Evolutionary conservation across 2,329 filamentous ascomycete genomes (phyloP).

Genomic region (Chaetomiaceae sp.): DNA sequence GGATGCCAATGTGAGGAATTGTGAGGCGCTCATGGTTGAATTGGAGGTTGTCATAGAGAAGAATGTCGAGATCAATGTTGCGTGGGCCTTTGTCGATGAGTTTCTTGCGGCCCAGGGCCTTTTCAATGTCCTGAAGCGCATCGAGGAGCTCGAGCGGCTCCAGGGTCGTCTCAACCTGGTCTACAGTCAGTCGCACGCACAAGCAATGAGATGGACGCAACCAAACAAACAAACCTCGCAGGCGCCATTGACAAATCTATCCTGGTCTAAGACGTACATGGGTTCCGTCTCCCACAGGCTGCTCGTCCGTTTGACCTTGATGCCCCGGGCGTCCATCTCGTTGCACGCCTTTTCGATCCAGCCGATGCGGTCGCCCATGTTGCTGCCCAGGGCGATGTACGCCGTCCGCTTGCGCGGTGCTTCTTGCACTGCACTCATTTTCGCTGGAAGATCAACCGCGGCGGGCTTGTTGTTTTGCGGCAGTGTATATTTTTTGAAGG

Average conservation of each 20-base stretch:
- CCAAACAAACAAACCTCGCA: slow-evolving; percentile 65
- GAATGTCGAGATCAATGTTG: slow-evolving; percentile 90
- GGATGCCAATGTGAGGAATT: slow-evolving; percentile 78
- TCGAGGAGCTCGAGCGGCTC: slow-evolving; percentile 73
- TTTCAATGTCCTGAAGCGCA: slow-evolving; percentile 79
- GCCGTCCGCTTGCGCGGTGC: slow-evolving; percentile 45
- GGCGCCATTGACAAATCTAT: slow-evolving; percentile 83
- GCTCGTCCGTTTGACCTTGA: slow-evolving; percentile 75
- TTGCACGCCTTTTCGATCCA: slow-evolving; percentile 82
- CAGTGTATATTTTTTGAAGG: slow-evolving; percentile 26
- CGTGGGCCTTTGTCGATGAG: slow-evolving; percentile 88
- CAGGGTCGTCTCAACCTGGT: slow-evolving; percentile 73
- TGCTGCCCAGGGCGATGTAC: slow-evolving; percentile 88
- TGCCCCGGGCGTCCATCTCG: slow-evolving; percentile 68
- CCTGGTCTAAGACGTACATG: slow-evolving; percentile 93
- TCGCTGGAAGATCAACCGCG: slow-evolving; percentile 18
- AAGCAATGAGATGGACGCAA: not conserved
- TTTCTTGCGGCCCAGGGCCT: slow-evolving; percentile 72
- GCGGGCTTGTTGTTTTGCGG: slow-evolving; percentile 13
- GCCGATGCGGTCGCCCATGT: slow-evolving; percentile 77
- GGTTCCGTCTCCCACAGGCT: slow-evolving; percentile 90
- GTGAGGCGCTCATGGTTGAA: slow-evolving; percentile 69
- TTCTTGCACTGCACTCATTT: slow-evolving; percentile 19
- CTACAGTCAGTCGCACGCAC: slow-evolving; percentile 10
- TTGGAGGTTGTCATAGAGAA: slow-evolving; percentile 69